Base-by-base conservation (phyloP, 1,284 basidiomycete genomes). In the Ustilago loliicola region DNA sequence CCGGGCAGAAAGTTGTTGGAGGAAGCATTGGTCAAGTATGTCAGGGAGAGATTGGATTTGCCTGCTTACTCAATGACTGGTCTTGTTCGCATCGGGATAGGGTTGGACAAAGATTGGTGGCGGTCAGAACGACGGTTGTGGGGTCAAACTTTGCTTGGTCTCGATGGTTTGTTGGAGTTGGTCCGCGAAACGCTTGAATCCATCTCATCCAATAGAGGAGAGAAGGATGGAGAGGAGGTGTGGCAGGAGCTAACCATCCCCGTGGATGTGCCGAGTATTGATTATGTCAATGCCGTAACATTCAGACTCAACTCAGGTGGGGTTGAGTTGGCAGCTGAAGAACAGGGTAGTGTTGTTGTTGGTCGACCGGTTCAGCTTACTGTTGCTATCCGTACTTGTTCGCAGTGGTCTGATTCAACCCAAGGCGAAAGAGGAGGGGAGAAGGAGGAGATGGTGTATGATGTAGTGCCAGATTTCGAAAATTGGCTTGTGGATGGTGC, bases 401-500 rank as follows among this genome's bases (percentile, higher is more conserved):
- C 58, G 1, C 52, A 34, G 3, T 82, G 77, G 79, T 66, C 69
- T 13, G 32, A 38, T n/a, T n/a, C n/a, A n/a, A n/a, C n/a, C n/a
- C n/a, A n/a, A n/a, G n/a, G n/a, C n/a, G n/a, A 6, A 21, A 10
- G 40, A 53, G 2, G 50, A 53, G 3, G 48, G 11, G 10, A 13
- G 58, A n/a, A 10, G 53, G 4, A 52, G 36, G 53, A 47, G 42
- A 77, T 85, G 63, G 51, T 77, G 32, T 85, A 84, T 69, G 75
- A 85, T 21, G 30, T 85, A 2, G 36, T 75, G 2, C 70, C 66
- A 27, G 82, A 83, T 48, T 80, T 79, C 45, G 80, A 82, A 25
- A 67, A 61, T 21, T 85, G 83, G 83, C 58, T 83, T 17, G 72
- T 85, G 1, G 76, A 76, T 64, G 83, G 83, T 10, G 17, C 27